These are phyloP conservation scores for Cyclocybe cylindracea DNA, from an alignment of 768 basidiomycete species.

Conservation along the genomic window DNA sequence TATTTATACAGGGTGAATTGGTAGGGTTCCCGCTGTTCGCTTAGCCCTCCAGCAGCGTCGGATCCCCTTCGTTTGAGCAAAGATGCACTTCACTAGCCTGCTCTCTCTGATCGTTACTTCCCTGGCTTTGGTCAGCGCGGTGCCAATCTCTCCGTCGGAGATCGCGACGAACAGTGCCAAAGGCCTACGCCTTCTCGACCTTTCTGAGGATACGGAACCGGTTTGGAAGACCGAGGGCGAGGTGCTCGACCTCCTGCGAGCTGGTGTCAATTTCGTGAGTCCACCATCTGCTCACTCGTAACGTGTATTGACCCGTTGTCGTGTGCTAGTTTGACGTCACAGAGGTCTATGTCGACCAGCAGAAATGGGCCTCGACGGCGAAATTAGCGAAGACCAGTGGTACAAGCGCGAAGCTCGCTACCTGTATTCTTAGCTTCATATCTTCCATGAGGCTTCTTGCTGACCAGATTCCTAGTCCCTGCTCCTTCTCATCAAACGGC, in stretches of 20 bases:
- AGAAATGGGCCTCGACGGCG: slow-evolving; percentile 15
- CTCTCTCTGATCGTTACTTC: slow-evolving; percentile 20
- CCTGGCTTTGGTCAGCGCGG: slow-evolving; percentile 25
- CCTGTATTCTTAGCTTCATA: not conserved
- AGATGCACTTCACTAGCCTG: slow-evolving; percentile 10
- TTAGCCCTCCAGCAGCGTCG: too few species aligned
- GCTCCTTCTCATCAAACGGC: slow-evolving; percentile 29
- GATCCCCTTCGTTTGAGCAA: too few species aligned
- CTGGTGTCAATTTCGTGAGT: slow-evolving; percentile 36
- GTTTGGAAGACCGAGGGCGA: slow-evolving; percentile 43
- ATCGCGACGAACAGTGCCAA: slow-evolving; percentile 32
- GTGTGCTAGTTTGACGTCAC: slow-evolving; percentile 40
- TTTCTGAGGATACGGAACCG: slow-evolving; percentile 35
- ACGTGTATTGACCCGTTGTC: not conserved
- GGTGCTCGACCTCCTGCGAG: slow-evolving; percentile 34
- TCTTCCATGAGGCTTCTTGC: not conserved
- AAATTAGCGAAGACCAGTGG: slow-evolving; percentile 20
- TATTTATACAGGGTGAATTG: too few species aligned
- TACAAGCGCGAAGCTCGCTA: slow-evolving; percentile 26
- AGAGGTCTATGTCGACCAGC: slow-evolving; percentile 36
- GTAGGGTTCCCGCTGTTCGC: too few species aligned
- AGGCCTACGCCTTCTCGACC: slow-evolving; percentile 36
- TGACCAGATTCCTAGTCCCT: slow-evolving; percentile 22
- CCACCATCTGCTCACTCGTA: not conserved
- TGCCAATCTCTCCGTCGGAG: slow-evolving; percentile 32